phyloP scores from a whole-genome alignment of 1,284 basidiomycete species.

The Rhodotorula glutinis region DNA sequence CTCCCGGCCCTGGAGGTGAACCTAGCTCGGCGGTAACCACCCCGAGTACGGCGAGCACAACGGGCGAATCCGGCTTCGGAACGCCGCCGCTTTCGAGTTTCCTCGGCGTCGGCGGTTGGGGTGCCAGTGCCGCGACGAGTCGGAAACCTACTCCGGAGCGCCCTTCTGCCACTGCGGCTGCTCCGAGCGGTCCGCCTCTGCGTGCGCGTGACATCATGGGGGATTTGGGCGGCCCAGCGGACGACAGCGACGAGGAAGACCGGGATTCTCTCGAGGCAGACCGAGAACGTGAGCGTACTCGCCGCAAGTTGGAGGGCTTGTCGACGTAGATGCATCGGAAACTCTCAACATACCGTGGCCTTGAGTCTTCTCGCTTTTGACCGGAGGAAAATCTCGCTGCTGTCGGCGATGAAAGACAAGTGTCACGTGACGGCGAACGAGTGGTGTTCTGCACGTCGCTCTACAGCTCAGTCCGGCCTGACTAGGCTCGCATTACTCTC shows the following conservation, averaged over 20 bases:
- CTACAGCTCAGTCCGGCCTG: no score
- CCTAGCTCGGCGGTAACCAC: background rate
- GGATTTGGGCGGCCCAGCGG: background rate
- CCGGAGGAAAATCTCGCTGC: no score
- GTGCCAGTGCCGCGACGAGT: background rate
- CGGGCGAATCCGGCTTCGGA: background rate
- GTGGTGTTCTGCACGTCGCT: no score
- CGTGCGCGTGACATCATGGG: background rate
- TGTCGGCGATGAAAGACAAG: no score
- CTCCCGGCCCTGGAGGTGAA: background rate
- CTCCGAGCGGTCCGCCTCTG: background rate
- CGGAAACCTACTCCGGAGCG: background rate
- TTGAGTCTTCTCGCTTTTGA: no score
- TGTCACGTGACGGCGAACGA: no score
- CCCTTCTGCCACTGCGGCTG: background rate
- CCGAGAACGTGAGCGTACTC: conserved; percentile 2
- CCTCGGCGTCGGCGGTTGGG: conserved; percentile 1
- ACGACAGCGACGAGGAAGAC: background rate
- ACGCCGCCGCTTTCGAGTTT: conserved; percentile 1
- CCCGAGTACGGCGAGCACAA: background rate
- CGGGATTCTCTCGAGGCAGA: background rate
- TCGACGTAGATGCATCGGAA: background rate
- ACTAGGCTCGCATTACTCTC: no score
- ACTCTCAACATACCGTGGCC: background rate
- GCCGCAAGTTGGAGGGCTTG: background rate